Base-by-base conservation (phyloP, 2,329 filamentous ascomycete species). In the Aaosphaeria arxii region DNA sequence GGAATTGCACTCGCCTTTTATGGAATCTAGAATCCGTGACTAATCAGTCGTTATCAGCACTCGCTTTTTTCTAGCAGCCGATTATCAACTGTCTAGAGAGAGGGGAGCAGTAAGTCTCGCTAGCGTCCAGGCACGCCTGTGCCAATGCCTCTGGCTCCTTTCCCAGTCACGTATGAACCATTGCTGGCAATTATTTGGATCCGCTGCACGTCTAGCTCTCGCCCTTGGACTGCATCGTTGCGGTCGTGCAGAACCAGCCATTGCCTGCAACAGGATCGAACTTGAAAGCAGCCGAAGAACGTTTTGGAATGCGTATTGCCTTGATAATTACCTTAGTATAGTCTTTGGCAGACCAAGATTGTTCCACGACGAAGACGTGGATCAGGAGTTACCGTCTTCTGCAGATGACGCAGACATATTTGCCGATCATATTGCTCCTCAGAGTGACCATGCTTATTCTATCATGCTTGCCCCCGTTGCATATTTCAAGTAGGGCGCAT, bases 341-440 rank as follows among this genome's bases (percentile, higher is more conserved):
- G 79, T 84, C 13, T 77, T 85, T 31, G 83, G 83, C 0, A 72
- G 83, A 5, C 83, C 83, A 1, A 66, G 80, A 6, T 74, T 83
- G 11, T 80, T 84, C 29, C 82, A 83, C 43, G 82, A 86, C 40
- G 80, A 84, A 32, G 81, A 86, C 44, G 82, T 84, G 42, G 82
- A 86, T 45, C 82, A 85, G 50, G 77, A 79, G n/a, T 32, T 31
- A 11, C 17, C 7, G 11, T 24, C 11, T 17, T 29, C 17, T 43
- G 17, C 11, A 40, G 7, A 32, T n/a, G 24, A 24, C 17, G 17
- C 17, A 24, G 17, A 24, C 17, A 24, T 46, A 38, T 57, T 57
- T 30, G 28, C 59, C 60, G 30, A 55, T n/a, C 39, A 3, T 52
- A 75, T 69, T 9, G 64, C 70, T 35, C 66, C 70, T 49, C 53